Evolutionary conservation across 306 rosid species (phyloP).

Genomic region (Herpetospermum pedunculosum): DNA sequence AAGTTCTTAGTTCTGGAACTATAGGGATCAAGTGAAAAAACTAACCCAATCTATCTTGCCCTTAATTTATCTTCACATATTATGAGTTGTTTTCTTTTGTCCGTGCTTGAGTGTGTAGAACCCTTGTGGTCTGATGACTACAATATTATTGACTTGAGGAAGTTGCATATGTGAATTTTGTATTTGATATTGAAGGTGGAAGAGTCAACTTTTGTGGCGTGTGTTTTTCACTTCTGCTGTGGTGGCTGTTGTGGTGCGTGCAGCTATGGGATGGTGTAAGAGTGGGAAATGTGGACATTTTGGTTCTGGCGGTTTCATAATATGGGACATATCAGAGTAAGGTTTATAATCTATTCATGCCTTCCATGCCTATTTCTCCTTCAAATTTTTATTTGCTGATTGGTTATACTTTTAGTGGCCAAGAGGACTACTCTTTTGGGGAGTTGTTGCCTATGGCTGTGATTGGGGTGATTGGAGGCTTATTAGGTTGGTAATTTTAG

Average conservation of each 20-base stretch:
- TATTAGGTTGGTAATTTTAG: conserved; percentile 43
- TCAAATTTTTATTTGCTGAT: conserved; percentile 28
- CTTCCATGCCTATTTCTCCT: neutral
- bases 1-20: neutral
- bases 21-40: neutral
- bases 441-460: conserved; percentile 92
- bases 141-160: neutral
- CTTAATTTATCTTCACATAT: neutral
- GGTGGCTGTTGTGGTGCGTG: conserved; percentile 92
- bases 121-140: neutral
- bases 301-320: conserved; percentile 97
- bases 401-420: conserved; percentile 55
- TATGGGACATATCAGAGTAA: conserved; percentile 92
- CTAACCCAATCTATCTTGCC: neutral
- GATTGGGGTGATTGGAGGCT: conserved; percentile 94
- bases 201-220: conserved; percentile 92
- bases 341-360: conserved; percentile 28
- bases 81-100: neutral
- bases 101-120: neutral
- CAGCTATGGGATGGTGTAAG: conserved; percentile 94
- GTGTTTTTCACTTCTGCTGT: conserved; percentile 92
- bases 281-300: conserved; percentile 95
- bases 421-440: conserved; percentile 92
- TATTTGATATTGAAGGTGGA: conserved; percentile 28
- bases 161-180: neutral